phyloP scores from a whole-genome alignment of 192 early-diverging fungal species.

The Podila epigama region DNA sequence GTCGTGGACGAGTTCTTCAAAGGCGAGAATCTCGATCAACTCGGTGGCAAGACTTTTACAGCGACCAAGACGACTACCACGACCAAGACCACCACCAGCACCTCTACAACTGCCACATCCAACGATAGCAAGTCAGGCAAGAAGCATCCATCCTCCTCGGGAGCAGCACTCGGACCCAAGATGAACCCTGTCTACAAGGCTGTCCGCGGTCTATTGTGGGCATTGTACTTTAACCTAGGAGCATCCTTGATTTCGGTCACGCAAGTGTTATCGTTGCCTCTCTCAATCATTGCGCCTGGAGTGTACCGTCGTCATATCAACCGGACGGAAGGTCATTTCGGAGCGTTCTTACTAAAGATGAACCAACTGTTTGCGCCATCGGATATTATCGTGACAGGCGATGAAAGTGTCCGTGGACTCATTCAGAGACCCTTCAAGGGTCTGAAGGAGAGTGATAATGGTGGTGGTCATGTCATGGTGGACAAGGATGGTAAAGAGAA shows the following conservation, averaged over 20 bases:
- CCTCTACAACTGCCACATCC: constrained; percentile 9
- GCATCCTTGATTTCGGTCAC: constrained; percentile 40
- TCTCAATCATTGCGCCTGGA: constrained; percentile 27
- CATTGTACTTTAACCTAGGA: constrained; percentile 34
- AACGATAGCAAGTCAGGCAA: constrained; percentile 2
- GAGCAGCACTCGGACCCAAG: constrained; percentile 16
- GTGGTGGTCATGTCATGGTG: background rate
- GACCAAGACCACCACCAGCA: background rate
- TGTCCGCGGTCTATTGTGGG: constrained; percentile 27
- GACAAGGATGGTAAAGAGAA: constrained; percentile 16
- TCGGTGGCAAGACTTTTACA: background rate
- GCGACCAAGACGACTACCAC: background rate
- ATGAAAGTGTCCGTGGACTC: constrained; percentile 46
- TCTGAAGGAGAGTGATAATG: constrained; percentile 16
- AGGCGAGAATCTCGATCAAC: background rate
- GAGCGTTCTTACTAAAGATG: constrained; percentile 54
- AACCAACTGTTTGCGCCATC: constrained; percentile 62
- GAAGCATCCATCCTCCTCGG: background rate
- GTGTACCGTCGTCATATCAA: constrained; percentile 48
- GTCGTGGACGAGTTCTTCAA: background rate
- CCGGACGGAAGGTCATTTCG: constrained; percentile 50
- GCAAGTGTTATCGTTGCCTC: constrained; percentile 40
- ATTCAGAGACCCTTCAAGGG: constrained; percentile 16
- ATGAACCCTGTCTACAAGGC: constrained; percentile 43
- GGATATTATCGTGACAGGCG: constrained; percentile 54